Evolutionary conservation across 1,284 basidiomycete genomes (phyloP), one percentile per base, ranked within the genome.

Genomic region (Apiotrichum brassicae): DNA sequence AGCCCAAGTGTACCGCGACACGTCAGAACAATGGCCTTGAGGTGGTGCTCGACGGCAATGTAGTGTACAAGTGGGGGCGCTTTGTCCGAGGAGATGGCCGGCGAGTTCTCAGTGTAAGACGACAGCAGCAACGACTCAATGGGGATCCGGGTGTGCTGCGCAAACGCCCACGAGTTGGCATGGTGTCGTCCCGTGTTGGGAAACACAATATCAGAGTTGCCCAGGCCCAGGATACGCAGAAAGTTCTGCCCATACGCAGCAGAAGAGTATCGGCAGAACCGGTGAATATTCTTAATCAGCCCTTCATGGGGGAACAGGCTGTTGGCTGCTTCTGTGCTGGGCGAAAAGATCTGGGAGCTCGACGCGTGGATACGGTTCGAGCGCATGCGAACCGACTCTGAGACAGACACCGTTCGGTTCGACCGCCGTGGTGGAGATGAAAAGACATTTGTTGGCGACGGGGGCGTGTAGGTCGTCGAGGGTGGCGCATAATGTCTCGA

Each of bases 1-100:
- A 79, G 63, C 1, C 74, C 72, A 30, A 78, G 66, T 2, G 77
- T 77, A 6, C 77, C 77, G 11, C 77, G 69, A 53, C 77, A 78
- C 13, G 76, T 76, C 58, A 77, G 57, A 14, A 76, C 72, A 26
- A 77, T 66, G 0, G 76, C 73, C 52, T 73, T 59, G 19, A 70
- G 53, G 2, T 63, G 60, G 50, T 78, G 76, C 49, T 78, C 77
- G 22, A 78, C 71, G 2, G 75, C 72, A 25, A 79, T 68, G 49
- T 73, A 76, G 58, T 74, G 71, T 12, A 76, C 72, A 6, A 78
- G 65, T 0, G 75, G 76, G 1, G 74, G 72, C 35, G 74, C 68
- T 51, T 75, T 71, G 28, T 62, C 62, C 28, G 49, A 57, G 3
- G 61, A 48, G 50, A 68, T 51, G 24, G 63, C 51, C 1, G 64